These are phyloP conservation scores for Alternaria burnsii DNA, from an alignment of 2,329 filamentous ascomycete genomes.

Conservation along the genomic window DNA sequence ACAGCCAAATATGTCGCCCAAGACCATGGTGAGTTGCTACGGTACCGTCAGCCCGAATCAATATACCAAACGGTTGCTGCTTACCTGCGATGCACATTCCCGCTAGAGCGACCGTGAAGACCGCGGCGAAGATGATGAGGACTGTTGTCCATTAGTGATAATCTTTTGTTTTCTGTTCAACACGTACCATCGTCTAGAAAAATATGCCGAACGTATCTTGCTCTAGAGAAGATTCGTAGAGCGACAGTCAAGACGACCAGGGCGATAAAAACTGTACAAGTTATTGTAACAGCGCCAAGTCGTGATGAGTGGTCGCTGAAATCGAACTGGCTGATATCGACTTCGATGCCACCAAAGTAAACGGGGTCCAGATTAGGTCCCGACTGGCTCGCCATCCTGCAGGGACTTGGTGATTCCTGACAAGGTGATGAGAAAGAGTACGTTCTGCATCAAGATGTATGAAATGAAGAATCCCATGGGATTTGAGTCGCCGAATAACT, in stretches of 20 bases:
- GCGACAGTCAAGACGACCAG: slow-evolving; percentile 31
- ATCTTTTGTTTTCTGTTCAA: not conserved
- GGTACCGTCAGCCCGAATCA: slow-evolving; percentile 1
- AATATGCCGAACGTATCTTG: slow-evolving; percentile 28
- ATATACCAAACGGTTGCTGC: not conserved
- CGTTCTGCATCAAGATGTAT: not conserved
- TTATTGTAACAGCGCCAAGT: slow-evolving; percentile 17
- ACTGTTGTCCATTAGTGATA: slow-evolving; percentile 20
- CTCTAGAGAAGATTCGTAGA: slow-evolving; percentile 34
- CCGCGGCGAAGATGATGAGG: slow-evolving; percentile 33
- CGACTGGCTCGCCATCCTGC: slow-evolving; percentile 7
- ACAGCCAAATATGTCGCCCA: slow-evolving; percentile 36
- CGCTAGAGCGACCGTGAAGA: slow-evolving; percentile 37
- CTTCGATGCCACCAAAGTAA: slow-evolving; percentile 18
- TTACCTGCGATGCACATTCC: slow-evolving; percentile 35
- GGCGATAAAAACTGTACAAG: slow-evolving; percentile 30
- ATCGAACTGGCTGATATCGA: slow-evolving; percentile 36
- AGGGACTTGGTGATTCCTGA: not conserved
- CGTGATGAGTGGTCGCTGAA: slow-evolving; percentile 31
- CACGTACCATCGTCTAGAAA: slow-evolving; percentile 38
- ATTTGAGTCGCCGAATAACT: not conserved
- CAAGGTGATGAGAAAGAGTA: not conserved
- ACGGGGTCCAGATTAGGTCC: not conserved
- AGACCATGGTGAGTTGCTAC: slow-evolving; percentile 31
- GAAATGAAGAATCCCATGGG: not conserved